Evolutionary conservation across 345 rosid genomes (phyloP).

Genomic region (Eucalyptus regnans): DNA sequence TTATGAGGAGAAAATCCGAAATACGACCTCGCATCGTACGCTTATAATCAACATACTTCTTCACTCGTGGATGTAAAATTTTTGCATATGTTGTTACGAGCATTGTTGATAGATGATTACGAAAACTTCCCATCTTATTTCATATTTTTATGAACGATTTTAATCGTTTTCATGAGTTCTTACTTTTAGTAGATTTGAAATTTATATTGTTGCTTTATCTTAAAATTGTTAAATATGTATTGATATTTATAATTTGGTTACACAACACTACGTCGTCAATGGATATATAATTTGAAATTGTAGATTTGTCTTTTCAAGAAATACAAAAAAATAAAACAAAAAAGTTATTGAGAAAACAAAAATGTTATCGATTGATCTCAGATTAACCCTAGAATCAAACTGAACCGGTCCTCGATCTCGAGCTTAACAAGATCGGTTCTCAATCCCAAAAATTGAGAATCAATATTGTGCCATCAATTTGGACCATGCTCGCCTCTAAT

Average conservation of each 20-base stretch:
- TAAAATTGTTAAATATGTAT: no score
- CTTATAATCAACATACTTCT: no score
- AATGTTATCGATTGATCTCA: accelerated
- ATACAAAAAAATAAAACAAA: no score
- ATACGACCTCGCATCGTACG: no score
- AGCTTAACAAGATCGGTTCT: accelerated
- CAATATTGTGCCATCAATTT: no score
- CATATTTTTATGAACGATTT: accelerated
- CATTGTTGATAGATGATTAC: accelerated
- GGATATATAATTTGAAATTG: no score
- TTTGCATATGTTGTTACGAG: no score
- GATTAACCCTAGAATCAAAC: accelerated
- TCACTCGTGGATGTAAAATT: no score
- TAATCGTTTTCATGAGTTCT: accelerated
- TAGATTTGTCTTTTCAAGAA: accelerated
- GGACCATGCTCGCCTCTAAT: no score
- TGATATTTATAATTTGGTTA: no score
- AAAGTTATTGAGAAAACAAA: no score
- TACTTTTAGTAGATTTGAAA: accelerated
- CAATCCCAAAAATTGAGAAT: accelerated
- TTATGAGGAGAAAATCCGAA: not conserved
- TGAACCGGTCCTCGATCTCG: accelerated
- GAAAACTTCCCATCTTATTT: accelerated
- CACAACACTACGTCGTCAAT: accelerated
- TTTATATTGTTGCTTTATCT: accelerated